phyloP scores from a whole-genome alignment of 108 stramenopile genomes.

The Asterionellopsis glacialis region DNA sequence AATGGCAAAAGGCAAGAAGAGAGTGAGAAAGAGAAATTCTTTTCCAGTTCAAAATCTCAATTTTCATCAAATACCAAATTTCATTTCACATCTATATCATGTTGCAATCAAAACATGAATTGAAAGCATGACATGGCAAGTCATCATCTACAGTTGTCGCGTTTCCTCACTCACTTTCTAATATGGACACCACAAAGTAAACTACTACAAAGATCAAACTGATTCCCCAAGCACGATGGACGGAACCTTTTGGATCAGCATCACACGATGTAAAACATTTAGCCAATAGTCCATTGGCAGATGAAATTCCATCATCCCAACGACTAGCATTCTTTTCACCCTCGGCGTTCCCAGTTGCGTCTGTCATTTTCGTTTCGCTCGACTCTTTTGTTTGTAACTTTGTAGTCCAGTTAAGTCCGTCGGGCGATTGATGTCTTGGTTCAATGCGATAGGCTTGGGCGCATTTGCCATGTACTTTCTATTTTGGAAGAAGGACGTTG shows the following conservation, averaged over 20 bases:
- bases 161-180: constrained; percentile 60
- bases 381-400: no score
- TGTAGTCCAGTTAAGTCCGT: no score
- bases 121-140: background rate
- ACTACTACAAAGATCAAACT: constrained; percentile 57
- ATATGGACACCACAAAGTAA: constrained; percentile 54
- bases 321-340: constrained; percentile 1
- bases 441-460: no score
- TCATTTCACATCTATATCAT: background rate
- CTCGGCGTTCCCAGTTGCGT: background rate
- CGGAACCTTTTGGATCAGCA: constrained; percentile 59
- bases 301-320: background rate
- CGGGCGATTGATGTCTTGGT: no score
- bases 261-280: constrained; percentile 50
- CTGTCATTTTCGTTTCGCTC: no score
- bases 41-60: background rate
- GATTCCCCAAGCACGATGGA: constrained; percentile 83
- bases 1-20: constrained; percentile 2
- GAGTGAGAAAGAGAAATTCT: background rate
- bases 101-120: background rate
- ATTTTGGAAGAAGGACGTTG: no score
- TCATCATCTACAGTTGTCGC: background rate
- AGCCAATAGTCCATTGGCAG: constrained; percentile 7
- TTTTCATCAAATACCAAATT: background rate
- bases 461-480: no score